Conservation (phyloP, 805 yeast genomes). For the Martiniozyma abietophila region DNA sequence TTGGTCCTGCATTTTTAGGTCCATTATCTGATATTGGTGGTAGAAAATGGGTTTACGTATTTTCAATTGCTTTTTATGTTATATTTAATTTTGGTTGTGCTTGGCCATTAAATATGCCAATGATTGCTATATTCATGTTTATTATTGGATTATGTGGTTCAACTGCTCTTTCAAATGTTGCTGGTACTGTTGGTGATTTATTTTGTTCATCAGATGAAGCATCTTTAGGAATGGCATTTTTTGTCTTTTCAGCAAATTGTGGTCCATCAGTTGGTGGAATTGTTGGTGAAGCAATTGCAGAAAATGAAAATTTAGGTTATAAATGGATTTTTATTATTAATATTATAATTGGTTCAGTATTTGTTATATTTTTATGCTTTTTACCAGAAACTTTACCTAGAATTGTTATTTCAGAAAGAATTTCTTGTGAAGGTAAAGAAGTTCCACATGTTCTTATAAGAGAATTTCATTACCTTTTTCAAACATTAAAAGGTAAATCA, state of each 20-base stretch:
- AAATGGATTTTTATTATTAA: slow-evolving; percentile 28
- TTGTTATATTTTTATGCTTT: slow-evolving; percentile 16
- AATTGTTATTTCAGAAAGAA: slow-evolving; percentile 26
- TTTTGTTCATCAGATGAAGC: slow-evolving; percentile 28
- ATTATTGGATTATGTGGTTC: slow-evolving; percentile 27
- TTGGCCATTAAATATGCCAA: slow-evolving; percentile 25
- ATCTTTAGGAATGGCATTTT: slow-evolving; percentile 28
- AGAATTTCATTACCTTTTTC: slow-evolving; percentile 18
- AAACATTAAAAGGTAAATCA: slow-evolving; percentile 13
- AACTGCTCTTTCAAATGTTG: slow-evolving; percentile 27
- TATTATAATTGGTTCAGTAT: slow-evolving; percentile 24
- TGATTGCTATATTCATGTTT: slow-evolving; percentile 27
- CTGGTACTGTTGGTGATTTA: slow-evolving; percentile 29
- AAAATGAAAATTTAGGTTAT: slow-evolving; percentile 22
- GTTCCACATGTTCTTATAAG: slow-evolving; percentile 19
- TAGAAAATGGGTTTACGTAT: slow-evolving; percentile 29
- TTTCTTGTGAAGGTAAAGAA: slow-evolving; percentile 18
- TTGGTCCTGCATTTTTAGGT: slow-evolving; percentile 29
- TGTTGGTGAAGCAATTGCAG: slow-evolving; percentile 28
- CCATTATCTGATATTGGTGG: slow-evolving; percentile 30
- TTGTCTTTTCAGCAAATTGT: slow-evolving; percentile 27
- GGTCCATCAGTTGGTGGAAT: slow-evolving; percentile 31
- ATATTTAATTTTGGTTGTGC: slow-evolving; percentile 29
- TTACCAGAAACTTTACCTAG: slow-evolving; percentile 30
- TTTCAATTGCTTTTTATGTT: slow-evolving; percentile 21